Base-by-base conservation (phyloP, 2,329 filamentous ascomycete species). In the Colletotrichum sp. region DNA sequence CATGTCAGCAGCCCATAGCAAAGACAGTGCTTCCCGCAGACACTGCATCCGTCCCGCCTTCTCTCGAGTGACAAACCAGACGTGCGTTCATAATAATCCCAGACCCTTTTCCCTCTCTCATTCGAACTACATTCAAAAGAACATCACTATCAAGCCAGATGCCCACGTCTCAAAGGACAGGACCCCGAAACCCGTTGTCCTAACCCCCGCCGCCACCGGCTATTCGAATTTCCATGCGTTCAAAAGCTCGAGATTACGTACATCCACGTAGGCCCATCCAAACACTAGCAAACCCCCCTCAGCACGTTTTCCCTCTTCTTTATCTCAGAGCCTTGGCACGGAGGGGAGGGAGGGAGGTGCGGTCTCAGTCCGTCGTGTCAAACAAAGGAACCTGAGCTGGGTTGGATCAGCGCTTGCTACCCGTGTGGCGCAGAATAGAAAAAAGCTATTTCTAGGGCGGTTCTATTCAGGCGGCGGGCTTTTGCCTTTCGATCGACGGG, bases 311-410 rank as follows among this genome's bases (percentile, higher is more conserved):
- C 36, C 36, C 34, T 68, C 30, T 68, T 57, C 65, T 68, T 34
- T 26, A 44, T 28, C n/a, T 21, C 26, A 9, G 15, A 9, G 21
- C 32, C 55, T 63, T 72, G 73, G 69, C 69, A 70, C 55, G 30
- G 12, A n/a, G 60, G 9, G 28, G 60, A 63, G 26, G 26, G 57
- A 28, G 69, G 32, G 55, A 59, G 55, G 55, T 30, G 62, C 62
- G 57, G 44, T 68, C 55, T 68, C 39, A 73, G 73, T 59, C 74
- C 64, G 74, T 36, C 63, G 73, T 72, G 63, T 72, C 73, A 59
- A 34, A 72, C 69, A 75, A 75, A 71, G 72, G 72, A 75, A 75
- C 21, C 9, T 26, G 69, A 36, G 32, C 36, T 26, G 39, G 39
- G 64, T 24, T 18, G 18, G 36, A 30, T 26, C 24, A 26, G 24